phyloP scores from a whole-genome alignment of 1,139 yeast genomes.

The Kodamaea derodonti region DNA sequence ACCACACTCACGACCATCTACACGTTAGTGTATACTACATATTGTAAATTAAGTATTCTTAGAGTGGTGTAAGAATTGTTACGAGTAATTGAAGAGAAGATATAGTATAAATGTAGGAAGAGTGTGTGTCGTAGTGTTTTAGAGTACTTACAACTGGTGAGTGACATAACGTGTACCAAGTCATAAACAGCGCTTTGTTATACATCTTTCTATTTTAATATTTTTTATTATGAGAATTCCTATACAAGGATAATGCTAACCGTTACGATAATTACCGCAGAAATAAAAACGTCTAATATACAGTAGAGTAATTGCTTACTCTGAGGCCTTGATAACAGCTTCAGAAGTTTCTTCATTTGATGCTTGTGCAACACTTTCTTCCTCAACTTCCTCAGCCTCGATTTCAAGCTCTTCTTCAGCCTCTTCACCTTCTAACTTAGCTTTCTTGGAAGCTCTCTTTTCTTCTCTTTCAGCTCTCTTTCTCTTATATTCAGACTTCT shows the following conservation, averaged over 20 bases:
- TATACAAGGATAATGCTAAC: slow-evolving; percentile 1
- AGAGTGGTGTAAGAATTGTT: no score
- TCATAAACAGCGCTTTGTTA: no score
- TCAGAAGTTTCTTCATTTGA: neutral
- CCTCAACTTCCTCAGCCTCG: slow-evolving; percentile 3
- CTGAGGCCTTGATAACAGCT: neutral
- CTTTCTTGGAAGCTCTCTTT: slow-evolving; percentile 21
- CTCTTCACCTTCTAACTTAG: slow-evolving; percentile 20
- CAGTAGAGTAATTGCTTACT: neutral
- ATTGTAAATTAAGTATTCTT: no score
- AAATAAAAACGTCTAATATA: slow-evolving; percentile 1
- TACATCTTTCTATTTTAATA: no score
- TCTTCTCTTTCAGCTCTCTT: slow-evolving; percentile 45
- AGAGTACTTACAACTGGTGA: no score
- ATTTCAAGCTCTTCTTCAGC: slow-evolving; percentile 16
- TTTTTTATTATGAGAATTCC: neutral
- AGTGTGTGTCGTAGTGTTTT: no score
- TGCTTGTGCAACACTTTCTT: neutral
- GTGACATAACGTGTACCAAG: no score
- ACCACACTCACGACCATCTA: no score
- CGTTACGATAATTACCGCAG: slow-evolving; percentile 1
- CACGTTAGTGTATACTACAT: no score
- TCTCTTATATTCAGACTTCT: slow-evolving; percentile 50
- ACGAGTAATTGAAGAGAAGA: no score
- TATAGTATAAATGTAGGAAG: no score